Conservation (phyloP, 169 alveolate genomes). For the Plasmodium vivax region DNA sequence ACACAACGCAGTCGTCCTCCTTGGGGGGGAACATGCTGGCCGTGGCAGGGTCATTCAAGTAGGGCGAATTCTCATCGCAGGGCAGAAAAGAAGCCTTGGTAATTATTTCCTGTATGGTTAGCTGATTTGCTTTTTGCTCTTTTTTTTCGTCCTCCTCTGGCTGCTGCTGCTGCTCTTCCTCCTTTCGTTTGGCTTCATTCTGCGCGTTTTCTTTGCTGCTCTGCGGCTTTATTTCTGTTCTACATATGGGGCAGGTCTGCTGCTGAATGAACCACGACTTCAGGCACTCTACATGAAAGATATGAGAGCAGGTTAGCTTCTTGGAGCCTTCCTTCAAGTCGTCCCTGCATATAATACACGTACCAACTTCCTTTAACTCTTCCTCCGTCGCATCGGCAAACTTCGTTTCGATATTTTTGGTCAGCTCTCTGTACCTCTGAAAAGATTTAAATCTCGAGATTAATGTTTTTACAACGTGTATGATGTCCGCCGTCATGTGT, state of each 20-base stretch:
- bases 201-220: not conserved
- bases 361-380: constrained; percentile 85
- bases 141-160: constrained; percentile 16
- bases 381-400: constrained; percentile 88
- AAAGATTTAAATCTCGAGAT: constrained; percentile 72
- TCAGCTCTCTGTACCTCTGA: constrained; percentile 77
- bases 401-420: constrained; percentile 73
- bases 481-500: constrained; percentile 89
- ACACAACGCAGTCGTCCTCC: not conserved
- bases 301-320: constrained; percentile 89
- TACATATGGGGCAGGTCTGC: constrained; percentile 88
- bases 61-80: not conserved
- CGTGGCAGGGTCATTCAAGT: not conserved
- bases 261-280: constrained; percentile 90
- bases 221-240: constrained; percentile 76
- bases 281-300: constrained; percentile 86
- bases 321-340: constrained; percentile 83
- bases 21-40: not conserved
- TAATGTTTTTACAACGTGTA: constrained; percentile 83
- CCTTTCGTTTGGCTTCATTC: not conserved
- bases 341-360: constrained; percentile 92
- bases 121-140: constrained; percentile 4
- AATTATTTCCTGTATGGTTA: constrained; percentile 39
- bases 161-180: not conserved
- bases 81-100: constrained; percentile 24